A percentile compares a stretch with the other conserved stretches of the same genome.
Conservation (phyloP, 768 basidiomycete species). For the Pisolithus microcarpus region DNA sequence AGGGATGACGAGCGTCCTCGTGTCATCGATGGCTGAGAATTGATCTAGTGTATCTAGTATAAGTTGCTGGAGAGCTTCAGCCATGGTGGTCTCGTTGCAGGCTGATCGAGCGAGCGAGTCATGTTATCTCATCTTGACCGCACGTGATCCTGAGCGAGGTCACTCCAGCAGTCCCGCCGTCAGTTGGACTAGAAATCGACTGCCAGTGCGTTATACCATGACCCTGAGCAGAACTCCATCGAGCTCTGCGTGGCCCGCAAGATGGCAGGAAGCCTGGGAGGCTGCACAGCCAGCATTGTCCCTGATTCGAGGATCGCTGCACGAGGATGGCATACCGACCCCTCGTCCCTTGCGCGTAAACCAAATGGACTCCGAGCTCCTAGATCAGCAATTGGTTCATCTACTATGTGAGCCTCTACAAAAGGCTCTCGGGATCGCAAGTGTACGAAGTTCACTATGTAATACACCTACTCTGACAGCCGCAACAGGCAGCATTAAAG, state of each 20-base stretch:
- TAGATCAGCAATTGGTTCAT: conserved; percentile 82
- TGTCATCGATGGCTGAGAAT: conserved; percentile 53
- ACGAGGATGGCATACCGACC: conserved; percentile 21
- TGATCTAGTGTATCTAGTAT: conserved; percentile 66
- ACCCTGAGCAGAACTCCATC: conserved; percentile 5
- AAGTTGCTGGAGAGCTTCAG: conserved; percentile 74
- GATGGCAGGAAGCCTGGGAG: conserved; percentile 62
- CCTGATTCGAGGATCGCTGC: conserved; percentile 38
- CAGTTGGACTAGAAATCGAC: no score
- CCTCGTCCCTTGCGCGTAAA: conserved; percentile 72
- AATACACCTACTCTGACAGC: conserved; percentile 11
- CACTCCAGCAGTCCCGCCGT: no score
- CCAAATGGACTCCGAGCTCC: conserved; percentile 84
- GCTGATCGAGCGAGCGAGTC: conserved; percentile 4
- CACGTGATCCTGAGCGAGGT: no score
- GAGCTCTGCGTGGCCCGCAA: conserved; percentile 16
- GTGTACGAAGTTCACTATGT: conserved; percentile 39
- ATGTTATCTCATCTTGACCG: neutral
- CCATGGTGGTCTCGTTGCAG: conserved; percentile 36
- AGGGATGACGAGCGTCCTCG: conserved; percentile 60
- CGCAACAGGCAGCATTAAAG: conserved; percentile 48
- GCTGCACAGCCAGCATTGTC: conserved; percentile 48
- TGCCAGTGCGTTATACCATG: conserved; percentile 10
- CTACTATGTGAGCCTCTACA: conserved; percentile 77
- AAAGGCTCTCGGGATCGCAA: conserved; percentile 60